Percentiles rank a stretch among this genome's conserved stretches.
Evolutionary conservation across 2,329 filamentous ascomycete species (phyloP).

Genomic region (Incumbomyces delicatus): DNA sequence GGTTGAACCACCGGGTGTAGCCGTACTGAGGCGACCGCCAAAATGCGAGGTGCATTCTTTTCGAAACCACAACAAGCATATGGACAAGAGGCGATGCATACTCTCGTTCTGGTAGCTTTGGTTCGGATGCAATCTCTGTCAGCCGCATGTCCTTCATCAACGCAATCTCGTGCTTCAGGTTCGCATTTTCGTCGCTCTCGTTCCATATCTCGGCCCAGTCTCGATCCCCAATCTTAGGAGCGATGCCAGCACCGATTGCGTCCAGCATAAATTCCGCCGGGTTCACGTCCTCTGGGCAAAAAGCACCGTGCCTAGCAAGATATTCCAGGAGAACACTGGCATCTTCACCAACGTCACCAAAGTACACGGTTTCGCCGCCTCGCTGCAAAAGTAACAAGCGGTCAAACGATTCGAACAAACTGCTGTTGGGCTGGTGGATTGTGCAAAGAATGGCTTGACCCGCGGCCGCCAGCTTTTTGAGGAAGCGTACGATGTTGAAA

Average conservation of each 20-base stretch:
- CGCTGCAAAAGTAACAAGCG: slow-evolving; percentile 67
- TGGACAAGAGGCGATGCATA: slow-evolving; percentile 72
- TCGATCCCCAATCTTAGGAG: slow-evolving; percentile 59
- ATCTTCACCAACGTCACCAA: slow-evolving; percentile 72
- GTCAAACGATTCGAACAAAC: slow-evolving; percentile 82
- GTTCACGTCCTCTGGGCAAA: slow-evolving; percentile 43
- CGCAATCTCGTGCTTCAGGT: slow-evolving; percentile 56
- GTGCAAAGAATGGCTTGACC: slow-evolving; percentile 86
- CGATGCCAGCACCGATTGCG: slow-evolving; percentile 65
- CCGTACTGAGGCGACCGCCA: slow-evolving; percentile 85
- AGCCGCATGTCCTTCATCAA: slow-evolving; percentile 55
- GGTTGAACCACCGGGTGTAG: slow-evolving; percentile 78
- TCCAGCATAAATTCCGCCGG: slow-evolving; percentile 42
- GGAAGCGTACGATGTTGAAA: slow-evolving; percentile 53
- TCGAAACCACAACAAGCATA: slow-evolving; percentile 66
- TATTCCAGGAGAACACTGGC: slow-evolving; percentile 59
- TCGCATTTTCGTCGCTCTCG: slow-evolving; percentile 59
- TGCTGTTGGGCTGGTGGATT: slow-evolving; percentile 81
- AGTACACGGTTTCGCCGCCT: slow-evolving; percentile 75
- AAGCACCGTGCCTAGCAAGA: slow-evolving; percentile 44
- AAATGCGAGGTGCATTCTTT: slow-evolving; percentile 65
- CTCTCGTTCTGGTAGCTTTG: slow-evolving; percentile 53
- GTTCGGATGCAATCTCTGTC: slow-evolving; percentile 34
- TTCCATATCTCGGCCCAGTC: slow-evolving; percentile 77
- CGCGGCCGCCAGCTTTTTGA: slow-evolving; percentile 54